Percentiles rank a stretch among this genome's conserved stretches.
Evolutionary conservation across 1,284 basidiomycete species (phyloP).

Genomic region (Irpex sp.): DNA sequence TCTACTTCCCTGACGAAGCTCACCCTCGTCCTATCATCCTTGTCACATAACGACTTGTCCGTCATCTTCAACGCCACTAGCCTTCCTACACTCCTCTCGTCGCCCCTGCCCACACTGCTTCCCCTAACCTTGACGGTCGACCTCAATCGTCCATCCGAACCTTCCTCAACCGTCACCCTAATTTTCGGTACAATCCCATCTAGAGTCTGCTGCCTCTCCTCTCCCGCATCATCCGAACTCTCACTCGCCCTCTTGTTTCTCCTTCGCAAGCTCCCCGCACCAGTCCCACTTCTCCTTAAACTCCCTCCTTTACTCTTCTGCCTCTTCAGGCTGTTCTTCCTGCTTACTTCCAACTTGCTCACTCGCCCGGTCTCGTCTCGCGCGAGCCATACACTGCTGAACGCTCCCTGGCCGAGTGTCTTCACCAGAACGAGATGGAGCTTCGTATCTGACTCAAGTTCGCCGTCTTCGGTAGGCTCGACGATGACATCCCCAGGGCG

Average conservation of each 20-base stretch:
- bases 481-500: slow-evolving; percentile 20
- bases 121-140: background rate
- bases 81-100: slow-evolving; percentile 25
- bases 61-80: slow-evolving; percentile 88
- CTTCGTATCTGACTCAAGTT: background rate
- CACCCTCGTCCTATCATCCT: slow-evolving; percentile 72
- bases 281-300: slow-evolving; percentile 17
- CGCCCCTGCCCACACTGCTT: background rate
- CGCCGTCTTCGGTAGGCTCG: slow-evolving; percentile 11
- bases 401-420: slow-evolving; percentile 70
- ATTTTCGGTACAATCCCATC: slow-evolving; percentile 5
- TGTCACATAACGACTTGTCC: slow-evolving; percentile 49
- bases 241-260: slow-evolving; percentile 1
- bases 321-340: slow-evolving; percentile 31
- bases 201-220: slow-evolving; percentile 4
- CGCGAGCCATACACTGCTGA: slow-evolving; percentile 77
- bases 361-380: slow-evolving; percentile 42
- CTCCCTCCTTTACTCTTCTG: slow-evolving; percentile 20
- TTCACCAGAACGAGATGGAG: slow-evolving; percentile 40
- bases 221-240: slow-evolving; percentile 13
- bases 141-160: background rate
- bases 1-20: slow-evolving; percentile 88
- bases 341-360: slow-evolving; percentile 27
- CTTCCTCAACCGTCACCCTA: slow-evolving; percentile 7
- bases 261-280: slow-evolving; percentile 6